phyloP scores from a whole-genome alignment of 495 filamentous ascomycete species.

The Clavariopsis aquatica region DNA sequence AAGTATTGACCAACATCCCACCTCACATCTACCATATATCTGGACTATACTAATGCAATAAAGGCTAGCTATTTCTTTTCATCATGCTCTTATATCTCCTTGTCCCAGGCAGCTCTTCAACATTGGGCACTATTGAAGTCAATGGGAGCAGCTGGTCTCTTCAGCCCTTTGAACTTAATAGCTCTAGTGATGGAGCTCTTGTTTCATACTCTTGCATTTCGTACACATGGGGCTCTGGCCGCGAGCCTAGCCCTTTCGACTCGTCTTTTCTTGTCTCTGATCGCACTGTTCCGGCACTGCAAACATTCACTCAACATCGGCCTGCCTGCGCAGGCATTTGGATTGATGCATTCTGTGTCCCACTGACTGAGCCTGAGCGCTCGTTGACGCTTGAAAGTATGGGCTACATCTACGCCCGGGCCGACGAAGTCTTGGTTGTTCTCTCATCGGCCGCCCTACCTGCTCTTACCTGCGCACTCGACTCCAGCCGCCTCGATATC shows the following conservation, averaged over 20 bases:
- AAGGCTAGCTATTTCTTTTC: too few relatives aligned
- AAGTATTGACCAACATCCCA: too few relatives aligned
- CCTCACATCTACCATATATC: too few relatives aligned
- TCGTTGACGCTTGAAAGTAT: constrained; percentile 31
- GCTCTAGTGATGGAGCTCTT: too few relatives aligned
- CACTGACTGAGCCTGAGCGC: constrained; percentile 3
- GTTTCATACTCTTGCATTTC: constrained; percentile 21
- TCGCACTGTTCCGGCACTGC: constrained; percentile 22
- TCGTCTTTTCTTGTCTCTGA: constrained; percentile 3
- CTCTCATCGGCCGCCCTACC: constrained; percentile 8
- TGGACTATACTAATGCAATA: too few relatives aligned
- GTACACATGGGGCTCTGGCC: constrained; percentile 14
- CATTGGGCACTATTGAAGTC: too few relatives aligned
- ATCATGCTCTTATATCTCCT: too few relatives aligned
- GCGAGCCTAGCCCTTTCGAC: constrained; percentile 6
- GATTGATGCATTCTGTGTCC: constrained; percentile 38
- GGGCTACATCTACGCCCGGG: constrained; percentile 35
- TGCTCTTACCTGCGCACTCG: constrained; percentile 17
- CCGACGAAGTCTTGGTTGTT: constrained; percentile 28
- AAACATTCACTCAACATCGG: constrained; percentile 10
- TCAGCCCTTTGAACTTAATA: too few relatives aligned
- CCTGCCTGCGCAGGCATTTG: constrained; percentile 18
- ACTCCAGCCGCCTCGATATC: background rate
- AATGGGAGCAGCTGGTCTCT: too few relatives aligned
- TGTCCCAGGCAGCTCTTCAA: too few relatives aligned